These are phyloP conservation scores for Posidonia oceanica DNA, from an alignment of 116 monocot species.

Conservation along the genomic window DNA sequence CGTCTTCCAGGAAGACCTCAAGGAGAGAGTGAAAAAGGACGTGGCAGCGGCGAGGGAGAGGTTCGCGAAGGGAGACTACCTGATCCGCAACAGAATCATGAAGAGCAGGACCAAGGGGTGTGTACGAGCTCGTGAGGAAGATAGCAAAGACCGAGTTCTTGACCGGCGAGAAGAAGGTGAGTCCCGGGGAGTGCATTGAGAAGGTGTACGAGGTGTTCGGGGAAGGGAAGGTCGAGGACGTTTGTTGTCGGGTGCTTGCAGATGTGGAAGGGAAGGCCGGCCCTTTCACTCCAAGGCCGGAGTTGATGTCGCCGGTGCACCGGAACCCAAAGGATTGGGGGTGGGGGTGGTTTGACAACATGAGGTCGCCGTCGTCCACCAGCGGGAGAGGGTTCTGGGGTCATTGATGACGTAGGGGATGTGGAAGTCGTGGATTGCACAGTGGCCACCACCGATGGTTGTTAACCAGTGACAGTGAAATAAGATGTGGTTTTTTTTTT, in stretches of 20 bases:
- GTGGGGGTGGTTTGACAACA: constrained; percentile 17
- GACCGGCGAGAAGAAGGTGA: constrained; percentile 22
- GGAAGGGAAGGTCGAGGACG: constrained; percentile 12
- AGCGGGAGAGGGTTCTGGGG: constrained; percentile 15
- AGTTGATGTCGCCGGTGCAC: constrained; percentile 17
- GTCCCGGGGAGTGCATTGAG: constrained; percentile 21
- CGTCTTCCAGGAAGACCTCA: constrained; percentile 16
- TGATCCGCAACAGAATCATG: constrained; percentile 3
- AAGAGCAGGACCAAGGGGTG: constrained; percentile 15
- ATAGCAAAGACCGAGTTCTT: constrained; percentile 9
- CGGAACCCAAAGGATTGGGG: constrained; percentile 8
- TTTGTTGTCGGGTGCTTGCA: constrained; percentile 9
- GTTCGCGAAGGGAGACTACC: constrained; percentile 16
- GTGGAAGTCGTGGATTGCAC: too few relatives aligned
- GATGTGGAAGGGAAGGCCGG: constrained; percentile 11
- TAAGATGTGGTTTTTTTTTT: too few relatives aligned
- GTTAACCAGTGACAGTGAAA: too few relatives aligned
- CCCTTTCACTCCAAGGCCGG: constrained; percentile 21
- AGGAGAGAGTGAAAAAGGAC: constrained; percentile 11
- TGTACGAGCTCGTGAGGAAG: constrained; percentile 17
- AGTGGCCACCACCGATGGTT: too few relatives aligned
- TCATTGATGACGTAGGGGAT: not conserved
- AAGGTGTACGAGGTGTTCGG: constrained; percentile 13
- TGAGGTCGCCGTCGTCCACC: constrained; percentile 15
- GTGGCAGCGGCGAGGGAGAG: constrained; percentile 10